These are phyloP conservation scores for Podaxis mareebaensis DNA, from an alignment of 768 basidiomycete genomes.

Conservation along the genomic window DNA sequence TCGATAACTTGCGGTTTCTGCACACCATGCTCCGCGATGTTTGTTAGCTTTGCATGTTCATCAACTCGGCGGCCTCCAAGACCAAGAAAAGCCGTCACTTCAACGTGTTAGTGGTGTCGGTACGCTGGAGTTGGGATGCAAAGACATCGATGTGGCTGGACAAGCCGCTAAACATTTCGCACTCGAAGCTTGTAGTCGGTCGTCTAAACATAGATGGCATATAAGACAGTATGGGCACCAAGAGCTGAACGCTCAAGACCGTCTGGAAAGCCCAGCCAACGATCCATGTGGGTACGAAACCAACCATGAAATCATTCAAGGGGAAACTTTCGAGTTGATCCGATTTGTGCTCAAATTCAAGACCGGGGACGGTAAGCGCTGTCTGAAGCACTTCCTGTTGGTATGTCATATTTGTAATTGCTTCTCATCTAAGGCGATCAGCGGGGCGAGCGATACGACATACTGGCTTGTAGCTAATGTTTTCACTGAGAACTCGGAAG, in stretches of 20 bases:
- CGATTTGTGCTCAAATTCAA: constrained; percentile 77
- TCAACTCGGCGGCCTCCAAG: too few species aligned
- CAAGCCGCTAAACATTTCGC: too few species aligned
- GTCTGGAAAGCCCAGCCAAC: constrained; percentile 74
- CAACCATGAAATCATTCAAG: constrained; percentile 75
- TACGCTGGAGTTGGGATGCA: too few species aligned
- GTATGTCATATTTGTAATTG: too few species aligned
- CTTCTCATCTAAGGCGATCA: constrained; percentile 40
- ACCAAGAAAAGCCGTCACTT: too few species aligned
- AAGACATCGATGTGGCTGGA: too few species aligned
- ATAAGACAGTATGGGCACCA: constrained; percentile 57
- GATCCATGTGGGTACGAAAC: constrained; percentile 64
- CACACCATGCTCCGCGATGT: too few species aligned
- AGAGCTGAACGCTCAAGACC: constrained; percentile 41
- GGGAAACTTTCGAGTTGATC: constrained; percentile 84
- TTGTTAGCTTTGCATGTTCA: too few species aligned
- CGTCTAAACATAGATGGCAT: too few species aligned
- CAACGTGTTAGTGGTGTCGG: too few species aligned
- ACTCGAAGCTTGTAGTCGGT: too few species aligned
- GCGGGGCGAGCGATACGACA: constrained; percentile 70
- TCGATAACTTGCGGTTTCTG: too few species aligned
- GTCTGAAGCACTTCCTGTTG: not conserved
- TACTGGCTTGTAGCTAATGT: constrained; percentile 83
- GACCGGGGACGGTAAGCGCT: constrained; percentile 42
- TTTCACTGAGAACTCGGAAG: constrained; percentile 68